These are phyloP conservation scores for Rubia balearica DNA, from an alignment of 305 asterid species.

Conservation along the genomic window DNA sequence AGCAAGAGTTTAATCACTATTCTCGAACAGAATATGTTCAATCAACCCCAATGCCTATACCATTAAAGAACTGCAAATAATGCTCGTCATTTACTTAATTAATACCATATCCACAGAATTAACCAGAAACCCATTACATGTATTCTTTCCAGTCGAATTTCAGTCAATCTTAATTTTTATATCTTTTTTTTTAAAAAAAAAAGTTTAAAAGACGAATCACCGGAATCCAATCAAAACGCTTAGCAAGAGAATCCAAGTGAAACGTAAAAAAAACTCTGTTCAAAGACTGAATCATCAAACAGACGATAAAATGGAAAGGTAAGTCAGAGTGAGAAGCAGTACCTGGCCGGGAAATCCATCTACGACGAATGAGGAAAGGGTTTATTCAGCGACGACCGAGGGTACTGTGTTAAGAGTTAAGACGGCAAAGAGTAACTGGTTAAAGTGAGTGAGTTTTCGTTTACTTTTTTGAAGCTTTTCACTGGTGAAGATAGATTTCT, in stretches of 20 bases:
- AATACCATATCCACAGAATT: neutral
- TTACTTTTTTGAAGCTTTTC: too few relatives aligned
- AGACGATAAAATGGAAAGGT: neutral
- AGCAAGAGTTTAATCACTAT: neutral
- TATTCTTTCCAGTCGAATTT: neutral
- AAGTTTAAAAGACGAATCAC: neutral
- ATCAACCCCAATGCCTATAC: neutral
- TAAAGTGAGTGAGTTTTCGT: too few relatives aligned
- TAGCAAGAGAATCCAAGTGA: neutral
- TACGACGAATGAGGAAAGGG: neutral
- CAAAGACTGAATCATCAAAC: neutral
- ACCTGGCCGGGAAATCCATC: slow-evolving; percentile 10
- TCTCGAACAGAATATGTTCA: neutral
- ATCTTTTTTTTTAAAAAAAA: too few relatives aligned
- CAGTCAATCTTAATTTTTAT: neutral
- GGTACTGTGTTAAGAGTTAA: too few relatives aligned
- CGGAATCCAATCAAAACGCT: neutral
- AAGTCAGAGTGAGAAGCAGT: neutral
- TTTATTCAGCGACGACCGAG: neutral
- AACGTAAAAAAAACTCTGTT: neutral
- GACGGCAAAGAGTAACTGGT: too few relatives aligned
- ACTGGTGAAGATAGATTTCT: too few relatives aligned
- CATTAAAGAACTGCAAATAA: neutral
- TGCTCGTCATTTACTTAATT: neutral
- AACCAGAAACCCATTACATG: neutral